Base-by-base conservation (phyloP, 2,329 filamentous ascomycete genomes). In the Trichoderma harzianum region DNA sequence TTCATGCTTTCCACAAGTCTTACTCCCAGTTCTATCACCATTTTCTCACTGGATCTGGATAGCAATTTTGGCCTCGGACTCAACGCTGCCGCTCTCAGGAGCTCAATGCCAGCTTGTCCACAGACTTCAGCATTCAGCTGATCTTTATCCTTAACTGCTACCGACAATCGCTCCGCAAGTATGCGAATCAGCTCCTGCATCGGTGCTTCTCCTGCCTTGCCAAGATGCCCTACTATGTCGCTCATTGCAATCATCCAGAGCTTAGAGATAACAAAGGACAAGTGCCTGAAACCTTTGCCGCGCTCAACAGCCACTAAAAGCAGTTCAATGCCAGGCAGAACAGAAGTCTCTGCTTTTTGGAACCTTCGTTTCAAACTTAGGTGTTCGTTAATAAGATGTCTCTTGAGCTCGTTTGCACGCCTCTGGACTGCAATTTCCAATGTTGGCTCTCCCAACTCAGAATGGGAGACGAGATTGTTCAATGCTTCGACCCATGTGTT, bases 181-280 rank as follows among this genome's bases (percentile, higher is more conserved):
- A 62, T 62, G 32, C 32, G n/a, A 39, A 39, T 36, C 3, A 62
- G 3, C 26, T 39, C n/a, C 30, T 32, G 32, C 11, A 39, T 16
- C 11, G 58, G 32, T 26, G 32, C 58, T 26, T 61, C 32, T 62
- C 58, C 58, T 62, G 16, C n/a, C 21, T 26, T 26, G 32, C 47
- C 51, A 24, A 68, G 51, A 16, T 68, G 16, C 36, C 36, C 51
- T 18, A 43, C 51, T 16, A 68, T 3, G 6, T 57, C 28, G 12
- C 2, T 28, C 28, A 39, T 16, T 11, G 21, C 32, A 7, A 21
- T 26, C 30, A 58, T 36, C 32, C 64, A 68, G 12, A 68, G 21
- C 51, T 68, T 68, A 21, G 51, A 68, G 34, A 68, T 53, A 53
- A 68, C 51, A 68, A 58, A 26, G 2, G 14, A 68, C 24, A 68